Evolutionary conservation across 2,329 filamentous ascomycete species (phyloP).

Genomic region (Epichloe typhina): DNA sequence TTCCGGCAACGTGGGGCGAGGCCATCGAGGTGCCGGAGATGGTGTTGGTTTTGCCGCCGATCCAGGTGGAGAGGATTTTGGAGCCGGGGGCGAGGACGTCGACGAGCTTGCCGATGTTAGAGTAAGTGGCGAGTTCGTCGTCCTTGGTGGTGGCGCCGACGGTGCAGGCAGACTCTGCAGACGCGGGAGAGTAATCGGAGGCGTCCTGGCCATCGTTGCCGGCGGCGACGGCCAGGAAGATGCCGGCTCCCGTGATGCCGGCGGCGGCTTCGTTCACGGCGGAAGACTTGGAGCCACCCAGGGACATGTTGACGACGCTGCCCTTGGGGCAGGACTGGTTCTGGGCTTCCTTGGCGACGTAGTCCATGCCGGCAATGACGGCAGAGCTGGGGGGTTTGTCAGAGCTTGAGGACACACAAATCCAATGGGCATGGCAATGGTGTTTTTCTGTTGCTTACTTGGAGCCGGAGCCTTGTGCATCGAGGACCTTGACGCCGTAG

Average conservation of each 20-base stretch:
- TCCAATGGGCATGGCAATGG: no score
- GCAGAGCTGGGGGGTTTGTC: conserved; percentile 16
- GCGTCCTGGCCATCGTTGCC: conserved; percentile 36
- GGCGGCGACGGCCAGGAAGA: conserved; percentile 42
- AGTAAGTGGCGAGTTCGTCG: conserved; percentile 30
- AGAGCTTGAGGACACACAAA: no score
- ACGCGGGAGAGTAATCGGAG: conserved; percentile 30
- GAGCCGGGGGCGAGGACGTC: conserved; percentile 38
- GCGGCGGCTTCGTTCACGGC: conserved; percentile 35
- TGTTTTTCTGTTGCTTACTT: conserved; percentile 18
- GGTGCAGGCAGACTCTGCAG: conserved; percentile 30
- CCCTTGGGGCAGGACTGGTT: conserved; percentile 26
- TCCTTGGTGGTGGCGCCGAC: conserved; percentile 30
- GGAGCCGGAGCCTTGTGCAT: conserved; percentile 22
- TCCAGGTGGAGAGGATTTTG: conserved; percentile 31
- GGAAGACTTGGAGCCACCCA: conserved; percentile 32
- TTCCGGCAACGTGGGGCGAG: conserved; percentile 25
- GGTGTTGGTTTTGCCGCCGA: conserved; percentile 22
- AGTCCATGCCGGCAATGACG: conserved; percentile 32
- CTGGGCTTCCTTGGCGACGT: conserved; percentile 22
- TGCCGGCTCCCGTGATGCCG: conserved; percentile 26
- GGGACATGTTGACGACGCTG: conserved; percentile 40
- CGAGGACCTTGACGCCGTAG: conserved; percentile 32
- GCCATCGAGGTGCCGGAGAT: conserved; percentile 32
- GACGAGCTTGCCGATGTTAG: conserved; percentile 34